A percentile compares a stretch with the other conserved stretches of the same genome.
phyloP scores from a whole-genome alignment of 2,329 filamentous ascomycete genomes.

The Leptographium radiaticola region DNA sequence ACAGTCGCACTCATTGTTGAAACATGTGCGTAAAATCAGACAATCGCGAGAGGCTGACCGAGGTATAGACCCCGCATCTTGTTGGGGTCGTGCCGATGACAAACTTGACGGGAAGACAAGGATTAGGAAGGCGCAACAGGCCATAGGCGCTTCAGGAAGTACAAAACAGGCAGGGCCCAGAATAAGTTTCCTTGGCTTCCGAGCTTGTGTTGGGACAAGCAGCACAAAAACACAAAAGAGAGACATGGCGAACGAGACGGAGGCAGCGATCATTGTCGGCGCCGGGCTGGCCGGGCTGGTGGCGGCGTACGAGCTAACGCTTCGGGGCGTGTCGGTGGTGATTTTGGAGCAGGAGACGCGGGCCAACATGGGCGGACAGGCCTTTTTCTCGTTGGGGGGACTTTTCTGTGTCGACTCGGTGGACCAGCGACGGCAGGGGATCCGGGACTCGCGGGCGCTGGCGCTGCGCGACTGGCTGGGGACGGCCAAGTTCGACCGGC shows the following conservation, averaged over 20 bases:
- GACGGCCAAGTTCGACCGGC: conserved; percentile 44
- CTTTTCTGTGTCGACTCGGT: conserved; percentile 46
- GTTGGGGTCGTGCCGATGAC: no score
- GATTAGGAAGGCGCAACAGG: no score
- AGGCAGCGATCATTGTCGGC: conserved; percentile 42
- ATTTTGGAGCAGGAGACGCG: conserved; percentile 46
- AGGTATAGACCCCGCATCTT: no score
- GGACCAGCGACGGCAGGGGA: conserved; percentile 43
- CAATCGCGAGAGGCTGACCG: no score
- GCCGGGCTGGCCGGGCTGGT: conserved; percentile 46
- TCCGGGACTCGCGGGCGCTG: conserved; percentile 42
- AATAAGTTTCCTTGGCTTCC: not conserved
- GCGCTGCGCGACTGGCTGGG: conserved; percentile 47
- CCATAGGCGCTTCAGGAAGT: no score
- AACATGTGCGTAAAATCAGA: no score
- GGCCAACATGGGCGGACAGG: conserved; percentile 45
- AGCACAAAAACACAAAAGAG: not conserved
- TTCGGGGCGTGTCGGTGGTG: conserved; percentile 33
- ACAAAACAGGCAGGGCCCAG: not conserved
- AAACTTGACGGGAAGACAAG: no score
- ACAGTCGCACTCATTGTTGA: no score
- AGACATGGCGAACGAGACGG: not conserved
- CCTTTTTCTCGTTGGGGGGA: conserved; percentile 51
- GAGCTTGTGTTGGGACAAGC: not conserved
- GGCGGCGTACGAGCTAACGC: conserved; percentile 41